A percentile compares a stretch with the other conserved stretches of the same genome.
phyloP scores from a whole-genome alignment of 1,139 yeast genomes.

The Nakaseomyces delphensis region DNA sequence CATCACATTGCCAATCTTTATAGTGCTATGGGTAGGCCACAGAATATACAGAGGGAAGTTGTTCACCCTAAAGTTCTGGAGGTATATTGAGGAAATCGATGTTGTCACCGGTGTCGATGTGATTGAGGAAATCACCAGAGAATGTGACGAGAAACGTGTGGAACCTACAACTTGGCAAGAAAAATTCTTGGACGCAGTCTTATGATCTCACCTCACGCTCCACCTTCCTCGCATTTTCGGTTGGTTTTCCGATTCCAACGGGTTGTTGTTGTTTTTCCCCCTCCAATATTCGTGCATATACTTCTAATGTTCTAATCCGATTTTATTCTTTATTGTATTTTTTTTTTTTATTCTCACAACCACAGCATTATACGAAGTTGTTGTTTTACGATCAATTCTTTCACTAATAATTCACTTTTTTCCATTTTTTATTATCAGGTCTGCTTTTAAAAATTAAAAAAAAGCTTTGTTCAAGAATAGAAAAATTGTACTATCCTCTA shows the following conservation, averaged over 20 bases:
- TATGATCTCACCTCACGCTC: too few species aligned
- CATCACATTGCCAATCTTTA: constrained; percentile 48
- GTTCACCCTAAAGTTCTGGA: constrained; percentile 15
- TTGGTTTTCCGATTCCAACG: too few species aligned
- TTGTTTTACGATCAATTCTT: neutral
- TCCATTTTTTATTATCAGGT: neutral
- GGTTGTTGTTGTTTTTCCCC: too few species aligned
- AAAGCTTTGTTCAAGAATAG: neutral
- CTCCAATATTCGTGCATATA: too few species aligned
- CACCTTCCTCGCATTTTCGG: too few species aligned
- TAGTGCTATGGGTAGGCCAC: constrained; percentile 39
- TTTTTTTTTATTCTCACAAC: neutral
- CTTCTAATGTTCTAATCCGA: too few species aligned
- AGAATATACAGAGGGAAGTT: constrained; percentile 16
- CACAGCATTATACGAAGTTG: too few species aligned
- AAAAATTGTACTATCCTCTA: neutral
- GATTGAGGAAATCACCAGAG: constrained; percentile 23
- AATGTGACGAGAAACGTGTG: constrained; percentile 19
- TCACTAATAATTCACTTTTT: neutral
- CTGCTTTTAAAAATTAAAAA: too few species aligned
- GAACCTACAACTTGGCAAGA: constrained; percentile 18
- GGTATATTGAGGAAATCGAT: constrained; percentile 25
- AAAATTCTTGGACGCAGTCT: constrained; percentile 22
- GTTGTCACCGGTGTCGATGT: constrained; percentile 26
- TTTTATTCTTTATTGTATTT: too few species aligned